Percentiles rank a stretch among this genome's conserved stretches.
Conservation (phyloP, 192 early-diverging fungal genomes). For the Linnemannia elongata region DNA sequence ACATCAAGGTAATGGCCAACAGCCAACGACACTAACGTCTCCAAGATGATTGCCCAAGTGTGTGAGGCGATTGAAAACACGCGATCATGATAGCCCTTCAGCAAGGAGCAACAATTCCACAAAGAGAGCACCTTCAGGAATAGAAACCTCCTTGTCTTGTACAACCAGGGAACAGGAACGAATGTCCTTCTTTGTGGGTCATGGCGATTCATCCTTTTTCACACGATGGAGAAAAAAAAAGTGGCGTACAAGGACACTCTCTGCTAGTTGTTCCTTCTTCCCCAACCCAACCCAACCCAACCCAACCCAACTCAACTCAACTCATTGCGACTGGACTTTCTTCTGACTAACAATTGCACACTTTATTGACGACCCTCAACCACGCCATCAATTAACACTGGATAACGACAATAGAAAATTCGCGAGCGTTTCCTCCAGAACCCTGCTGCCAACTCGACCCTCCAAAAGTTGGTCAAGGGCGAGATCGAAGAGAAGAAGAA, state of each 20-base stretch:
- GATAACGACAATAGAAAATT: constrained; percentile 76
- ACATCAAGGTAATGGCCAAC: constrained; percentile 76
- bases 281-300: background rate
- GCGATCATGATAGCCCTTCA: background rate
- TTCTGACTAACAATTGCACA: constrained; percentile 8
- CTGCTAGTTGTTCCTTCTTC: background rate
- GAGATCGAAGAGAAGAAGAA: constrained; percentile 87
- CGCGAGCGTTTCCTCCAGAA: constrained; percentile 77
- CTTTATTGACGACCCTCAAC: background rate
- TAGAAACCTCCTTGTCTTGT: no score
- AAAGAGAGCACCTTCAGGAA: background rate
- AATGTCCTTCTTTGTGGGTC: background rate
- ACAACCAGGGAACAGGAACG: background rate
- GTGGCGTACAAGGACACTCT: background rate
- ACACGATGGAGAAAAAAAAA: background rate
- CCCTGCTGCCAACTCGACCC: constrained; percentile 78
- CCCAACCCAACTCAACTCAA: background rate
- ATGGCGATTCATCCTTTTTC: constrained; percentile 8
- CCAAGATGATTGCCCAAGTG: background rate
- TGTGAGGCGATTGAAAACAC: background rate
- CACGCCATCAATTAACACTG: constrained; percentile 14
- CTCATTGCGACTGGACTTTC: background rate
- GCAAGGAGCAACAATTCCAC: background rate
- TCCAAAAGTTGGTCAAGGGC: constrained; percentile 83
- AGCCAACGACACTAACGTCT: background rate